Percentiles rank a stretch among this genome's conserved stretches.
phyloP scores from a whole-genome alignment of 202 grass and related monocot species.

The Panicum hallii region DNA sequence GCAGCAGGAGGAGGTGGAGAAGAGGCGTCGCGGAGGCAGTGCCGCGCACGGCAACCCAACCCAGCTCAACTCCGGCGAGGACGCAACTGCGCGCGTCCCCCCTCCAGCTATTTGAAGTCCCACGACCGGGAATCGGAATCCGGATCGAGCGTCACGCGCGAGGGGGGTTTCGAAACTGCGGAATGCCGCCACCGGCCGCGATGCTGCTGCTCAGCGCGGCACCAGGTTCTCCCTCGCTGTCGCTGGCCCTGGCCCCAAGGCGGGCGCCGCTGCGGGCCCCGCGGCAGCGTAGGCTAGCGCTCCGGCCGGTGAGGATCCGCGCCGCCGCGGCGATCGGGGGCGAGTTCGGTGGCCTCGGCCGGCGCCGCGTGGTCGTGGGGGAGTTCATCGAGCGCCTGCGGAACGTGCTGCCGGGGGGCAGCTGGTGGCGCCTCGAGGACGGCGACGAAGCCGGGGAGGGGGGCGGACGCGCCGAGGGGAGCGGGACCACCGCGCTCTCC shows the following conservation, averaged over 20 bases:
- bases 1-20: constrained; percentile 19
- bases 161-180: background rate
- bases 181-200: constrained; percentile 41
- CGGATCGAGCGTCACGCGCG: constrained; percentile 16
- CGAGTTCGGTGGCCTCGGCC: constrained; percentile 45
- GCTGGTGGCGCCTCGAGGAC: constrained; percentile 90
- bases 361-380: constrained; percentile 46
- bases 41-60: constrained; percentile 47
- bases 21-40: constrained; percentile 24
- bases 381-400: constrained; percentile 64
- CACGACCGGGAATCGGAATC: background rate
- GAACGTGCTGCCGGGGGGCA: constrained; percentile 80
- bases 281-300: background rate
- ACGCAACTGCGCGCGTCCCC: constrained; percentile 6
- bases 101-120: constrained; percentile 1
- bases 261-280: background rate
- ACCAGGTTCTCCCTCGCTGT: constrained; percentile 21
- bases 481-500: constrained; percentile 62
- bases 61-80: constrained; percentile 32
- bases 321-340: constrained; percentile 51
- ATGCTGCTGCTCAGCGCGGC: constrained; percentile 48
- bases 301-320: constrained; percentile 40
- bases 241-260: constrained; percentile 20
- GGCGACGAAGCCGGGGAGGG: constrained; percentile 49
- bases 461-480: constrained; percentile 51